Evolutionary conservation across 2,329 filamentous ascomycete genomes (phyloP), one percentile per base, ranked within the genome.

Genomic region (Boeremia exigua): DNA sequence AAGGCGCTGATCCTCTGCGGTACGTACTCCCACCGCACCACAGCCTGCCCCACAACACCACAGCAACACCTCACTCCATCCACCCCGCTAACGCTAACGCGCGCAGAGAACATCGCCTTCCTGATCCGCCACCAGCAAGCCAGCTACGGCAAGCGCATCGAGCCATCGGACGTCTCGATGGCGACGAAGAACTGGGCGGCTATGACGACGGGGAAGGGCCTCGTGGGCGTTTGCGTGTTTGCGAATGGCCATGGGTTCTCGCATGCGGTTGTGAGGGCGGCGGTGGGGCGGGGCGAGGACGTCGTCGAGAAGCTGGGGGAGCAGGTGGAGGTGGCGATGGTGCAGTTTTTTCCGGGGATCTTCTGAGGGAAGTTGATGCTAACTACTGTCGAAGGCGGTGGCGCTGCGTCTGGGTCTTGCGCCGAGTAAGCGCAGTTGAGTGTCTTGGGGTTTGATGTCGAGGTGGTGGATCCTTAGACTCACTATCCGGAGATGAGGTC

Each of bases 71-170:
- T n/a, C n/a, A n/a, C n/a, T n/a, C n/a, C n/a, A n/a, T n/a, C n/a
- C n/a, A n/a, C n/a, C n/a, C n/a, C n/a, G 12, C 19, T 37, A 29
- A 48, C 11, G 19, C 30, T 37, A 17, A 34, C 7, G 6, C 11
- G 15, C 10, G 9, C 7, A 57, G 59, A 53, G 19, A 61, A 61
- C 15, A 36, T 61, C 23, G 56, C 56, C 14, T 59, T 61, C 25
- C 40, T 61, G 19, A 48, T 61, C 47, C 50, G 59, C 29, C 58
- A 57, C 47, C 47, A 54, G 17, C 58, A 58, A 23, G 38, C 43
- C 8, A 42, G 43, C 14, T 57, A 50, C 30, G 55, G 58, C 40
- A 62, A 60, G 36, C 25, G 10, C 17, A 53, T 59, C 30, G 43
- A 53, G 1, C n/a, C 47, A 2, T 28, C 48, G 15, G 58, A 60